These are phyloP conservation scores for Beauveria sp. DNA, from an alignment of 2,329 filamentous ascomycete species.

Conservation along the genomic window DNA sequence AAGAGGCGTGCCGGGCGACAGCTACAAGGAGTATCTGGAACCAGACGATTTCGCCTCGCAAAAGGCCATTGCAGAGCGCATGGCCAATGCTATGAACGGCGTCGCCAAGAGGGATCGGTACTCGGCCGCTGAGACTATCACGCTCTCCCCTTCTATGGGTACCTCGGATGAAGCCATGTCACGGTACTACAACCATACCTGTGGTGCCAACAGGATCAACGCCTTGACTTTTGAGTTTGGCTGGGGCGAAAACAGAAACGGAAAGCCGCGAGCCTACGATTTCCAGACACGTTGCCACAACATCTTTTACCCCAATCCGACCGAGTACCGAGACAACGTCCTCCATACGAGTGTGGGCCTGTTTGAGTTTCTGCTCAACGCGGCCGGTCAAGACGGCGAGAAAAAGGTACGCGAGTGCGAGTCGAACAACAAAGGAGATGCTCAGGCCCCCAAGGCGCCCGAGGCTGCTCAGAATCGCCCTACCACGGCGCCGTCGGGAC, in stretches of 20 bases:
- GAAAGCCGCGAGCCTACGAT: not conserved
- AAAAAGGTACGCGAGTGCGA: constrained; percentile 12
- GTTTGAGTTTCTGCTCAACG: constrained; percentile 36
- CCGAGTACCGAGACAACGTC: constrained; percentile 36
- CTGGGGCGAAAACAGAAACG: constrained; percentile 5
- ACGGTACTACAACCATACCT: constrained; percentile 29
- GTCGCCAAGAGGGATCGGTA: constrained; percentile 2
- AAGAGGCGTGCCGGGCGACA: constrained; percentile 38
- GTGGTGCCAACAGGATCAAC: constrained; percentile 30
- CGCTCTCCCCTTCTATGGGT: constrained; percentile 37
- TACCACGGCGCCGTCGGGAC: not conserved
- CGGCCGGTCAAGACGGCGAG: constrained; percentile 17
- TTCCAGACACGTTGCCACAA: constrained; percentile 16
- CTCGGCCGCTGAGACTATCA: constrained; percentile 21
- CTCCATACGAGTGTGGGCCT: constrained; percentile 38
- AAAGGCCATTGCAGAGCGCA: constrained; percentile 24
- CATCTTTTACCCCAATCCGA: constrained; percentile 38
- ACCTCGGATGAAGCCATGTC: constrained; percentile 40
- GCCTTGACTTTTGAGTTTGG: constrained; percentile 43
- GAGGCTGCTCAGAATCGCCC: not conserved
- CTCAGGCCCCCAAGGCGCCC: not conserved
- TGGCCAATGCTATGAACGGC: constrained; percentile 30
- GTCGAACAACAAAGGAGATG: too few relatives aligned
- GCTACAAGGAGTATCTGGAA: constrained; percentile 40
- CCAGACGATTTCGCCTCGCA: constrained; percentile 27